A percentile compares a stretch with the other conserved stretches of the same genome.
Conservation (phyloP, 2,329 filamentous ascomycete species). For the Allantophomopsis lycopodina region DNA sequence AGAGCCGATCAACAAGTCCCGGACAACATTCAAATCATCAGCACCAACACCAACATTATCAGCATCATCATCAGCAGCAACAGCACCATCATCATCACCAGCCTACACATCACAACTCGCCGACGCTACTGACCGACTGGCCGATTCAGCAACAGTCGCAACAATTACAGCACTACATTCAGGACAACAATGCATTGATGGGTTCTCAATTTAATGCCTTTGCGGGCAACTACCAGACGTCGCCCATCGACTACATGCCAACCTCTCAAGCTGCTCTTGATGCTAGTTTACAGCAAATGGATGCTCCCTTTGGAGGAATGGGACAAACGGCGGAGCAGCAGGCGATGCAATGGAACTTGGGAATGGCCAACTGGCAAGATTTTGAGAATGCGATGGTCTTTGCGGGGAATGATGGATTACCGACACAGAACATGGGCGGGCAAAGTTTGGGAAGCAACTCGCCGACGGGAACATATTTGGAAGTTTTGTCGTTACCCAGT, state of each 20-base stretch:
- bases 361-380: constrained; percentile 68
- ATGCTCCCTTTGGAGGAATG: constrained; percentile 44
- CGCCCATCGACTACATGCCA: constrained; percentile 25
- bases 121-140: constrained; percentile 43
- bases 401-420: constrained; percentile 29
- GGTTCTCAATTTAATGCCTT: constrained; percentile 16
- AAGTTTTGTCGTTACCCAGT: constrained; percentile 69
- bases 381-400: constrained; percentile 56
- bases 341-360: constrained; percentile 44
- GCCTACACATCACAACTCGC: constrained; percentile 31
- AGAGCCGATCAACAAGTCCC: constrained; percentile 16
- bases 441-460: constrained; percentile 47
- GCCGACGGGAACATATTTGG: constrained; percentile 67
- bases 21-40: constrained; percentile 31
- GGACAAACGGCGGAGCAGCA: constrained; percentile 42
- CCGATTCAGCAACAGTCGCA: constrained; percentile 28
- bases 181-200: constrained; percentile 18
- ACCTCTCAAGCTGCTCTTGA: constrained; percentile 49
- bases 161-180: constrained; percentile 18
- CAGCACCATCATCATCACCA: constrained; percentile 17
- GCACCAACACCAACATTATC: constrained; percentile 23
- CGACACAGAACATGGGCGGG: constrained; percentile 25
- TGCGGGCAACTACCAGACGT: constrained; percentile 15
- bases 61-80: constrained; percentile 22
- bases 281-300: constrained; percentile 40